Evolutionary conservation across 768 basidiomycete genomes (phyloP).

Genomic region (Neoboletus subvelutipes): DNA sequence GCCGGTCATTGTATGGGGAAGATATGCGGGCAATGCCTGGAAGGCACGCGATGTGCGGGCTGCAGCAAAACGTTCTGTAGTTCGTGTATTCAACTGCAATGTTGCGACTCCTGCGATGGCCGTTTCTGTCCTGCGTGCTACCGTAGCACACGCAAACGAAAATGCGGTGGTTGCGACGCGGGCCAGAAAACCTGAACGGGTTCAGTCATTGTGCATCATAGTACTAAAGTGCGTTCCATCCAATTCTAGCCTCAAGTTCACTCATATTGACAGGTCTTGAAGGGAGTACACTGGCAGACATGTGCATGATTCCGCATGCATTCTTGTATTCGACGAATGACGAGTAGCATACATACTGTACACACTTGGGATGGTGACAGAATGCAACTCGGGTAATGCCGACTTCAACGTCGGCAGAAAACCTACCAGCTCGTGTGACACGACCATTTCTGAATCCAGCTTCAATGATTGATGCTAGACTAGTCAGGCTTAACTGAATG

Average conservation of each 20-base stretch:
- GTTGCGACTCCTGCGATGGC: slow-evolving; percentile 5
- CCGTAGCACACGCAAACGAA: not conserved
- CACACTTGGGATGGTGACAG: not conserved
- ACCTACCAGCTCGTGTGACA: not conserved
- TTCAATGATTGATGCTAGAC: not conserved
- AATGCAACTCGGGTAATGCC: not conserved
- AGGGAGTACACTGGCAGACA: not conserved
- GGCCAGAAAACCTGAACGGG: not conserved
- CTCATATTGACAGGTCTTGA: not conserved
- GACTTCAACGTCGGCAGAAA: not conserved
- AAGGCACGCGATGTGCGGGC: slow-evolving; percentile 11
- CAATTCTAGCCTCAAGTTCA: not conserved
- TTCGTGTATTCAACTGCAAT: slow-evolving; percentile 7
- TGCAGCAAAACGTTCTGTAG: slow-evolving; percentile 16
- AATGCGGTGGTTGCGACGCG: slow-evolving; percentile 2
- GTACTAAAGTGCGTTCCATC: not conserved
- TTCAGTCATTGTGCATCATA: not conserved
- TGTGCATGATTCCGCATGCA: not conserved
- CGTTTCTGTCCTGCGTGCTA: slow-evolving; percentile 11
- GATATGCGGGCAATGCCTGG: slow-evolving; percentile 15
- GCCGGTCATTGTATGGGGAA: slow-evolving; percentile 1
- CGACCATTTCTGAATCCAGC: not conserved
- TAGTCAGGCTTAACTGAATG: not conserved
- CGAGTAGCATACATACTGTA: not conserved
- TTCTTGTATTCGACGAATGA: not conserved